Percentiles rank a stretch among this genome's conserved stretches.
Evolutionary conservation across 805 yeast species (phyloP).

Genomic region (Novakomyces olei): DNA sequence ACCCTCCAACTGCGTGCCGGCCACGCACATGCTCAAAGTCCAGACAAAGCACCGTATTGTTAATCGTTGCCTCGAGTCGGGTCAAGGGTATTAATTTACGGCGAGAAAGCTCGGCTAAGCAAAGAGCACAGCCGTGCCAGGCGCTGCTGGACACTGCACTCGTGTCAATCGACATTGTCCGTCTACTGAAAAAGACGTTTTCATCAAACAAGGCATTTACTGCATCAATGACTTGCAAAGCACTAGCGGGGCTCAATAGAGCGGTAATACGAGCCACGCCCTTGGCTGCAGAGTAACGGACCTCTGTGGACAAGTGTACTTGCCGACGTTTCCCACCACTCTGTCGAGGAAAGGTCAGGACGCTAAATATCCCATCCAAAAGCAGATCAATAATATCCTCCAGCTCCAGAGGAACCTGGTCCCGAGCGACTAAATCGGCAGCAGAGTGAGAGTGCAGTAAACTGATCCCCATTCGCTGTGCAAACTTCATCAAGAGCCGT

Average conservation of each 20-base stretch:
- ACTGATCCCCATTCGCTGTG: too few species aligned
- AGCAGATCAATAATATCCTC: conserved; percentile 31
- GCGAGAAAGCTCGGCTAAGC: conserved; percentile 28
- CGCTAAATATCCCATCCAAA: conserved; percentile 22
- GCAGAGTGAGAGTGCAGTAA: too few species aligned
- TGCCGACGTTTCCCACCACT: too few species aligned
- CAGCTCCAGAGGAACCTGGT: conserved; percentile 19
- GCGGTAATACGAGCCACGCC: conserved; percentile 30
- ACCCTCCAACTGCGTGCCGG: too few species aligned
- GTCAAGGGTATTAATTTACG: too few species aligned
- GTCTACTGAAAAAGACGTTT: conserved; percentile 5
- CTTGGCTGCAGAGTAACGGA: conserved; percentile 47
- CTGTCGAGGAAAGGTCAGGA: too few species aligned
- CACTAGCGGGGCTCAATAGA: conserved; percentile 13
- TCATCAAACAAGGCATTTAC: conserved; percentile 12
- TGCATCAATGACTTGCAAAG: conserved; percentile 15
- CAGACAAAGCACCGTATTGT: too few species aligned
- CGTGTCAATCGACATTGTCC: conserved; percentile 1
- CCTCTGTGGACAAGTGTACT: conserved; percentile 29
- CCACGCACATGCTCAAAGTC: too few species aligned
- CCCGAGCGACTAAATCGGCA: too few species aligned
- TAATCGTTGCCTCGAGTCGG: too few species aligned
- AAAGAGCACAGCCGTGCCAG: conserved; percentile 38
- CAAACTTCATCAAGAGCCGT: too few species aligned
- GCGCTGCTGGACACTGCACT: conserved; percentile 21